Percentiles rank a stretch among this genome's conserved stretches.
These are phyloP conservation scores for Debaryomycetaceae sp. DNA, from an alignment of 1,139 yeast species.

Conservation along the genomic window DNA sequence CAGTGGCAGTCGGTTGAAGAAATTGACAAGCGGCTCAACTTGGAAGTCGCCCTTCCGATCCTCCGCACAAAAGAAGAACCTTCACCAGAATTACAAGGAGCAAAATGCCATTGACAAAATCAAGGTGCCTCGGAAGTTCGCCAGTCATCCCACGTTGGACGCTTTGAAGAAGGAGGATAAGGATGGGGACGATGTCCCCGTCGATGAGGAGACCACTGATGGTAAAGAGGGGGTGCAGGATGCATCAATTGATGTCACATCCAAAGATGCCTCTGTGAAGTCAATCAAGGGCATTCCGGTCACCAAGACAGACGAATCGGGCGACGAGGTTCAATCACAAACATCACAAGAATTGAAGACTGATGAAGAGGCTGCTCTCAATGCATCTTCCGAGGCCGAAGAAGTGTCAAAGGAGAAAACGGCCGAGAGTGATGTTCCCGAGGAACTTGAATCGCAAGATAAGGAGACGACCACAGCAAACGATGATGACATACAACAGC, in stretches of 20 bases:
- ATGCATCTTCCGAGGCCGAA: slow-evolving; percentile 2
- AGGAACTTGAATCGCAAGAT: slow-evolving; percentile 3
- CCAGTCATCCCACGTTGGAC: slow-evolving; percentile 40
- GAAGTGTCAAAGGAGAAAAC: background rate
- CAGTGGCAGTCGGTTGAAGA: slow-evolving; percentile 27
- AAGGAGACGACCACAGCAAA: slow-evolving; percentile 4
- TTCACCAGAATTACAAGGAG: slow-evolving; percentile 33
- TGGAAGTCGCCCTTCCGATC: slow-evolving; percentile 57
- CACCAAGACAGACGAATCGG: slow-evolving; percentile 7
- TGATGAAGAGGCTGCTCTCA: slow-evolving; percentile 2
- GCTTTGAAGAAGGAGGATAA: slow-evolving; percentile 21
- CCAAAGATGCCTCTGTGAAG: slow-evolving; percentile 6
- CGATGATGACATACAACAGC: slow-evolving; percentile 24
- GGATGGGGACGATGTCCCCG: slow-evolving; percentile 5
- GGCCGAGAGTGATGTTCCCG: slow-evolving; percentile 5
- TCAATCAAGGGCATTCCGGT: slow-evolving; percentile 7
- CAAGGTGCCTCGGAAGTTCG: slow-evolving; percentile 41
- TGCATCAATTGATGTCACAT: slow-evolving; percentile 7
- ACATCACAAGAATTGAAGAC: slow-evolving; percentile 1
- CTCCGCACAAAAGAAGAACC: slow-evolving; percentile 22
- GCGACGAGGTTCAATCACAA: slow-evolving; percentile 5
- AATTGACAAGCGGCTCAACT: slow-evolving; percentile 33
- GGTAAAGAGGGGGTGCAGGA: slow-evolving; percentile 4
- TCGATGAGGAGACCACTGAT: slow-evolving; percentile 4
- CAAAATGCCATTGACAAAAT: slow-evolving; percentile 32